phyloP scores from a whole-genome alignment of 2,329 filamentous ascomycete genomes.

The Myotisia sp. region DNA sequence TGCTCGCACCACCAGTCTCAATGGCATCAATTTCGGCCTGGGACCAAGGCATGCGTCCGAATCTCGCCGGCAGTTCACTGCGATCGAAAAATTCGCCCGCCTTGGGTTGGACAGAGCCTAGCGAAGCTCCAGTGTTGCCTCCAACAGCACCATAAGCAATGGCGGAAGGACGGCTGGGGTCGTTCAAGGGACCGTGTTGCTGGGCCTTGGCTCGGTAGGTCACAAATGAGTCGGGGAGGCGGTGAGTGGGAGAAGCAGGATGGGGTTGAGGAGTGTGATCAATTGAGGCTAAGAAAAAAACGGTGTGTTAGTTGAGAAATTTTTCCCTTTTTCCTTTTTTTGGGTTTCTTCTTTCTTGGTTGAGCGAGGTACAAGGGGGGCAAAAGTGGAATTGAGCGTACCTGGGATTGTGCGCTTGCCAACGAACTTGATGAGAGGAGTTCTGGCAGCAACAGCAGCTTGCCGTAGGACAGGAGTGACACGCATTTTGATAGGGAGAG shows the following conservation, averaged over 20 bases:
- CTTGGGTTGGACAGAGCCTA: conserved; percentile 58
- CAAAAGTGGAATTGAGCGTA: conserved; percentile 18
- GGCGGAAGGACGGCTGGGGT: conserved; percentile 20
- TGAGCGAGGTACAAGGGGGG: background rate
- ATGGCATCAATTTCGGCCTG: conserved; percentile 86
- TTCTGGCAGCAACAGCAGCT: conserved; percentile 20
- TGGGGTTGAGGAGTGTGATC: conserved; percentile 45
- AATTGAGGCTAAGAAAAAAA: conserved; percentile 23
- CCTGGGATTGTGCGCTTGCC: conserved; percentile 34
- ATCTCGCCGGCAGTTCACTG: conserved; percentile 70
- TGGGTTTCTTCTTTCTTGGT: conserved; percentile 3
- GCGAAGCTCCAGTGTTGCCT: conserved; percentile 48
- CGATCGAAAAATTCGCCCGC: conserved; percentile 76
- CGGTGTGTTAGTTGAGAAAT: conserved; percentile 2
- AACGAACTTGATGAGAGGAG: conserved; percentile 37
- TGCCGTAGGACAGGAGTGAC: conserved; percentile 28
- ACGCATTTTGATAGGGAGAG: conserved; percentile 24
- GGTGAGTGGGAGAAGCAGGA: conserved; percentile 41
- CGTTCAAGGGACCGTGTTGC: conserved; percentile 47
- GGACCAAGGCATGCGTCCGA: conserved; percentile 60
- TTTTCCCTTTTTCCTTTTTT: background rate
- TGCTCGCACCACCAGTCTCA: conserved; percentile 76
- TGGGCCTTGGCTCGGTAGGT: conserved; percentile 49
- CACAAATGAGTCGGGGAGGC: conserved; percentile 48
- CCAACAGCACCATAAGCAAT: conserved; percentile 36